These are phyloP conservation scores for Eruca vesicaria DNA, from an alignment of 441 rosid genomes.

Conservation along the genomic window DNA sequence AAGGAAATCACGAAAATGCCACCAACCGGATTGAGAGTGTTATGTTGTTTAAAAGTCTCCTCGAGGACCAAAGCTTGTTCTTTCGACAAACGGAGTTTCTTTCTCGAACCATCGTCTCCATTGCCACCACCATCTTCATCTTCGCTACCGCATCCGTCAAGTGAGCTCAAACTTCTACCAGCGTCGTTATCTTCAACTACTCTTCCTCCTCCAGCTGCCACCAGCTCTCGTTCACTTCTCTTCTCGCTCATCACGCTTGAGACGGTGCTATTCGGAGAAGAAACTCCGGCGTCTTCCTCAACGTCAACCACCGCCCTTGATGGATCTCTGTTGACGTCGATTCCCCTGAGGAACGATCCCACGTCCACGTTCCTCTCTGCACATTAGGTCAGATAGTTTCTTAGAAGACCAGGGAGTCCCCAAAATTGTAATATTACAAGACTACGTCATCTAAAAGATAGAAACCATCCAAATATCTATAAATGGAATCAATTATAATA, in stretches of 20 bases:
- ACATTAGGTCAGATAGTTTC: no score
- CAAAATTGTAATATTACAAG: no score
- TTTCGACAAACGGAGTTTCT: constrained; percentile 79
- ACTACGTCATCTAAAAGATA: no score
- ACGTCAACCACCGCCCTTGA: constrained; percentile 37
- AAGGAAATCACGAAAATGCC: constrained; percentile 24
- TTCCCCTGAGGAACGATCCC: constrained; percentile 53
- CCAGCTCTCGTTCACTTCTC: constrained; percentile 59
- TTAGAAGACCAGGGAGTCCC: no score
- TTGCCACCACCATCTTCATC: constrained; percentile 76
- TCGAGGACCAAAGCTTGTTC: constrained; percentile 81
- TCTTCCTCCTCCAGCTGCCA: constrained; percentile 27
- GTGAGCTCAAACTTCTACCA: constrained; percentile 64
- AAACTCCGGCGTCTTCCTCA: constrained; percentile 68
- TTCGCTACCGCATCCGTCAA: constrained; percentile 29
- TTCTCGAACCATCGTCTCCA: constrained; percentile 75
- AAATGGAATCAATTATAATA: no score
- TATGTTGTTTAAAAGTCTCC: constrained; percentile 79
- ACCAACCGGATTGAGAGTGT: constrained; percentile 83
- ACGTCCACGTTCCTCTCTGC: constrained; percentile 45
- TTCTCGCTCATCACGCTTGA: constrained; percentile 67
- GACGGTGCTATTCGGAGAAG: constrained; percentile 83
- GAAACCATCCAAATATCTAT: no score
- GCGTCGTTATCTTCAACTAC: constrained; percentile 49
- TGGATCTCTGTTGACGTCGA: constrained; percentile 67